Conservation (phyloP, 345 rosid genomes). For the Fremontodendron californicum region DNA sequence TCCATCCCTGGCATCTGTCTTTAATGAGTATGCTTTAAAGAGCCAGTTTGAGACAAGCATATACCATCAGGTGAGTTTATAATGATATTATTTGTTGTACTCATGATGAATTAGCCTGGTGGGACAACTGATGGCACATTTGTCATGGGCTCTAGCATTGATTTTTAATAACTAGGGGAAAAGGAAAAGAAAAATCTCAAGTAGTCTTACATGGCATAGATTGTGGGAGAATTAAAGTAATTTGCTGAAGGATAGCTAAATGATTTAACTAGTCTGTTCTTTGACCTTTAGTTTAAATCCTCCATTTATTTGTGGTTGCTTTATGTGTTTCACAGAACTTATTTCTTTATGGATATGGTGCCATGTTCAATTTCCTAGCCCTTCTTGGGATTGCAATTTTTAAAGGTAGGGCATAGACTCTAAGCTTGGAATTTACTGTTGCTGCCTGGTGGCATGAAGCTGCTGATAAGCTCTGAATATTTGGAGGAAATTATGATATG, state of each 20-base stretch:
- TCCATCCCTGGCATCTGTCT: conserved; percentile 81
- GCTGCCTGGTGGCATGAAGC: not conserved
- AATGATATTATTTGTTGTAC: not conserved
- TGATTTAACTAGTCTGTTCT: not conserved
- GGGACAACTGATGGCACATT: not conserved
- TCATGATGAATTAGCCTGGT: not conserved
- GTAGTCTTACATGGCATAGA: not conserved
- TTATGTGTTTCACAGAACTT: conserved; percentile 52
- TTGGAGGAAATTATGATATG: not conserved
- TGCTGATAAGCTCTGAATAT: not conserved
- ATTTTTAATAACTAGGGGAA: not conserved
- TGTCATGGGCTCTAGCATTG: not conserved
- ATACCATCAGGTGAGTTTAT: conserved; percentile 76
- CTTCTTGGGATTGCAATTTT: conserved; percentile 57
- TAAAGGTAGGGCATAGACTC: conserved; percentile 51
- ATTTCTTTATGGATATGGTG: conserved; percentile 57
- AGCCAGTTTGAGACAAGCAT: conserved; percentile 98
- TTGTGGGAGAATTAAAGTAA: not conserved
- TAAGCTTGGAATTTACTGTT: not conserved
- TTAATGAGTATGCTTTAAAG: conserved; percentile 54
- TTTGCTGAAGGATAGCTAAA: not conserved
- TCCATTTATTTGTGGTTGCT: not conserved
- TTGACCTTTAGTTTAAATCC: not conserved
- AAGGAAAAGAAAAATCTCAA: not conserved
- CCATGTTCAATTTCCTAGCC: conserved; percentile 91